phyloP scores from a whole-genome alignment of 257 asterid species.

The Euphrasia confusa region DNA sequence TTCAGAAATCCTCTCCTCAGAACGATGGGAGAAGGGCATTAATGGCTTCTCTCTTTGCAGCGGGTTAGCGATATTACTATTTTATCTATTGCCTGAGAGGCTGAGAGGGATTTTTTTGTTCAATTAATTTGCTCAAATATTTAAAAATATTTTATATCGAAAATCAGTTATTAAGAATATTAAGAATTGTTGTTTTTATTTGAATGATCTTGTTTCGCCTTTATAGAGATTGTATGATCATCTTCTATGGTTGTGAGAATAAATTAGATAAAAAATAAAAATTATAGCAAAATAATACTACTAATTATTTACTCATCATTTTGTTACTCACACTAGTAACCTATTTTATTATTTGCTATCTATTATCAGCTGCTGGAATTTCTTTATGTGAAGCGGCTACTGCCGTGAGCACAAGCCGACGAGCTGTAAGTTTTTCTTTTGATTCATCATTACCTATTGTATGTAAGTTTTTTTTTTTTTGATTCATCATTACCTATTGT shows the following conservation, averaged over 20 bases:
- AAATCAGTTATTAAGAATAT: too few relatives aligned
- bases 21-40: constrained; percentile 64
- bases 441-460: not conserved
- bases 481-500: not conserved
- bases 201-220: too few relatives aligned
- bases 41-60: constrained; percentile 61
- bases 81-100: not conserved
- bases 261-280: too few relatives aligned
- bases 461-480: constrained; percentile 46
- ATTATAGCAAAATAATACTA: too few relatives aligned
- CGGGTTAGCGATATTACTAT: constrained; percentile 38
- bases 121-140: not conserved
- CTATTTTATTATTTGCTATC: not conserved
- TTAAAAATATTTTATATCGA: too few relatives aligned
- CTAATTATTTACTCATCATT: not conserved
- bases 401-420: constrained; percentile 88
- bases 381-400: constrained; percentile 56
- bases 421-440: constrained; percentile 66
- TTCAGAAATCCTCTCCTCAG: constrained; percentile 19
- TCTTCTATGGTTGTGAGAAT: too few relatives aligned
- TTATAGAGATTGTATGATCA: too few relatives aligned
- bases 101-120: not conserved
- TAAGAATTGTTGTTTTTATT: too few relatives aligned
- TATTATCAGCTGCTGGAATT: constrained; percentile 58
- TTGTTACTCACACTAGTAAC: not conserved